Conservation (phyloP, 805 yeast genomes). For the Starmerella vitae region DNA sequence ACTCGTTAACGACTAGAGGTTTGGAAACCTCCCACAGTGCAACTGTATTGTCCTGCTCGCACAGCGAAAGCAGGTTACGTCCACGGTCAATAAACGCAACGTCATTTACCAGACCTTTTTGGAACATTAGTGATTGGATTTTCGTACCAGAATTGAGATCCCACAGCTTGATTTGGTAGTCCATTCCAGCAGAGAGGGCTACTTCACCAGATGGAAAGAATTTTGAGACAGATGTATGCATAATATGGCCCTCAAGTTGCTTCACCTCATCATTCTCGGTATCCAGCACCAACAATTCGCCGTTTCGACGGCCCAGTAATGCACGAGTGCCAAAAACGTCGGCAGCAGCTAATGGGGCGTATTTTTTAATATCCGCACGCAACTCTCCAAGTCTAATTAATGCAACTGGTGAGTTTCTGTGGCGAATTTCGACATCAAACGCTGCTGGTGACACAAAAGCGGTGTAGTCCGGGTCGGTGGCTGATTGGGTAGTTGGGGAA, state of each 20-base stretch:
- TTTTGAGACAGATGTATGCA: conserved; percentile 32
- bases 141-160: conserved; percentile 32
- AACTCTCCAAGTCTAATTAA: conserved; percentile 5
- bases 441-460: conserved; percentile 13
- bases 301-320: conserved; percentile 9
- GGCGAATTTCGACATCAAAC: conserved; percentile 12
- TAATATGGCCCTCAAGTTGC: conserved; percentile 36
- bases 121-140: conserved; percentile 41
- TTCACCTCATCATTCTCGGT: conserved; percentile 1
- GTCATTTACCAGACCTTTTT: conserved; percentile 37
- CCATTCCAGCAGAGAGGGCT: conserved; percentile 44
- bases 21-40: conserved; percentile 59
- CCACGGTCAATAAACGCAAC: conserved; percentile 48
- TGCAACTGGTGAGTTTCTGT: conserved; percentile 1
- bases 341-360: conserved; percentile 8
- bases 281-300: conserved; percentile 5
- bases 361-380: not conserved
- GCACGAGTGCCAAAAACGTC: conserved; percentile 4
- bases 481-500: conserved; percentile 6
- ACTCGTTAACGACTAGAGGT: conserved; percentile 34
- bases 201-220: conserved; percentile 59
- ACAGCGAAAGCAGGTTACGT: conserved; percentile 43
- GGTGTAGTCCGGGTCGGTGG: conserved; percentile 14
- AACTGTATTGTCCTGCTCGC: conserved; percentile 34
- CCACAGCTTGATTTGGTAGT: conserved; percentile 52